Base-by-base conservation (phyloP, 164 flowering plant species). In the Kingdonia uniflora region DNA sequence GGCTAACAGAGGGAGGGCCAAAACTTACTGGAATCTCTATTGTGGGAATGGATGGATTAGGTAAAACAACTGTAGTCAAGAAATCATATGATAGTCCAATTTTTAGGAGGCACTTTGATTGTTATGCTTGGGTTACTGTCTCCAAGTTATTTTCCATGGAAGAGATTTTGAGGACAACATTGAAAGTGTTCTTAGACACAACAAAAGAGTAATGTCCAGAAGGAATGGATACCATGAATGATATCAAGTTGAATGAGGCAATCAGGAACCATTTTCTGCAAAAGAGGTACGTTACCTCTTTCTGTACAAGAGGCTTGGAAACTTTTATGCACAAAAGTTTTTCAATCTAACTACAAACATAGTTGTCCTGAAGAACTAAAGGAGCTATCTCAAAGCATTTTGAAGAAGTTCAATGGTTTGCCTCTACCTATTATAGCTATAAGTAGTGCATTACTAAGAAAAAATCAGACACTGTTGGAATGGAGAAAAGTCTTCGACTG, bases 291-390 rank as follows among this genome's bases (percentile, higher is more conserved):
- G 17, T 79, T 0, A 7, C 73, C 74, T 12, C 67, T 72, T 13
- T 19, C n/a, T 15, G 44, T 56, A 12, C 24, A 51, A 6, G 71
- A 68, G 10, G 70, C 76, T 35, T 76, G 77, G 79, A 19, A 49
- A 2, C 76, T 78, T 11, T 78, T 78, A 21, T 61, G 73, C 49
- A 64, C 23, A 46, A 78, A 55, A 54, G 65, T 74, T 14, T 76
- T 79, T 33, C 51, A 57, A 58, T 55, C 38, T 45, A 52, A 59
- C 10, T 56, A 58, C 7, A 43, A 49, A 7, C 52, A 40, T 3
- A 16, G 12, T 1, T 74, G 78, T 26, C 74, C 79, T 3, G 19
- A 10, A 20, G 60, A 63, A 42, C 59, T 76, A 21, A 35, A 68
- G 21, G 29, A 38, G 5, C 13, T 69, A 15, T 26, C 46, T 21